These are phyloP conservation scores for Pharnaceum exiguum DNA, from an alignment of 148 eudicot species.

Conservation along the genomic window DNA sequence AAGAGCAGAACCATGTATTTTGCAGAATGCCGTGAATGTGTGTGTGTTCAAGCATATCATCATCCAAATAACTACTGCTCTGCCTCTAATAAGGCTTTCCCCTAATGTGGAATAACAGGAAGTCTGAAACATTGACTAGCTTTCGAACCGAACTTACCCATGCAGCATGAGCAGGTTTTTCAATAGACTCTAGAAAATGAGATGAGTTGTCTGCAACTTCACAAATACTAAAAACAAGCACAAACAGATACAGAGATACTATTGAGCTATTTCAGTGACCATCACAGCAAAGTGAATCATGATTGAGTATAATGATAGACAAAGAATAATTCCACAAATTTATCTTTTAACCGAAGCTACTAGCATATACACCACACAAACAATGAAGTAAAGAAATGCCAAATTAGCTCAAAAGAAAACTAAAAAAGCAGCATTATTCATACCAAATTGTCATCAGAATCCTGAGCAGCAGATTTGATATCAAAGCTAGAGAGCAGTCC, in stretches of 20 bases:
- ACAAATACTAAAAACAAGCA: background rate
- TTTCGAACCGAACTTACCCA: no score
- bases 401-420: slow-evolving; percentile 4
- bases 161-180: no score
- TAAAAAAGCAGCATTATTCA: slow-evolving; percentile 5
- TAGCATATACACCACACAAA: background rate
- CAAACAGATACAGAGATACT: background rate
- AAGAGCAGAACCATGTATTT: no score
- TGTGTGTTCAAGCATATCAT: no score
- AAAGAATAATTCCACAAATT: slow-evolving; percentile 8
- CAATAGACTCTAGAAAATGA: no score
- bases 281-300: background rate
- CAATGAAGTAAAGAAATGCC: background rate
- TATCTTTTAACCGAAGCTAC: slow-evolving; percentile 4
- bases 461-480: slow-evolving; percentile 31
- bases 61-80: no score
- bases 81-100: no score
- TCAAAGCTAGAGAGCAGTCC: slow-evolving; percentile 30
- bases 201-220: background rate
- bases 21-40: no score
- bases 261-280: no score
- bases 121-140: no score
- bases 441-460: slow-evolving; percentile 58
- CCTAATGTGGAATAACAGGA: no score
- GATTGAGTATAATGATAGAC: background rate